Base-by-base conservation (phyloP, 306 rosid genomes). In the Medicago ruthenica region DNA sequence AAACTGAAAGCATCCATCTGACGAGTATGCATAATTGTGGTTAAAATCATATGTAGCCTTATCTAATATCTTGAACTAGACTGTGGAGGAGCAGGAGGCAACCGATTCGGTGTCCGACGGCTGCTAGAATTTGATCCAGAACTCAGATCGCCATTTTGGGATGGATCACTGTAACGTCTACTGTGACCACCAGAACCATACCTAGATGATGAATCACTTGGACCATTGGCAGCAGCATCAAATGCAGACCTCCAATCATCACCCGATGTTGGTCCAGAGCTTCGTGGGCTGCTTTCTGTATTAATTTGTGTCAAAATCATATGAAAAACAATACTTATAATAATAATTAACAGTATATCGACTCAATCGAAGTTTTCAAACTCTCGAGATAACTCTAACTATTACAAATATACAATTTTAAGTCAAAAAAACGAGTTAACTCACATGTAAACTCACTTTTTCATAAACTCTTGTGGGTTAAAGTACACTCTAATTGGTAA, bases 201-300 rank as follows among this genome's bases (percentile, higher is more conserved):
- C 58, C 86, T 84, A 69, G 87, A 79, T n/a, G 68, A 65, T 17
- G 75, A 81, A 59, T 81, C 88, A 7, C 74, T 66, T 18, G 83
- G 75, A 63, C 88, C 85, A 76, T 76, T 87, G 20, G 88, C 90
- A 73, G 90, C 90, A 55, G 88, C 85, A 79, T 87, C 86, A 82
- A 87, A 87, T 4, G 88, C 90, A 73, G 88, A 79, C 59, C 88
- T 87, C 88, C 90, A 87, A 75, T 87, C 90, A 70, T 85, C 86
- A 44, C 83, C 85, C 54, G 83, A 59, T 24, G 81, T 42, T 48
- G 81, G 39, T 34, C 84, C 85, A 42, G 78, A 64, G 77, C 71
- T 84, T 78, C 60, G 75, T 41, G 83, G 83, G 77, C 86, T 77
- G 84, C 71, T 87, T 74, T 79, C 90, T 87, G 88, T 70, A 83